A percentile compares a stretch with the other conserved stretches of the same genome.
Conservation (phyloP, 1,139 yeast species). For the Hansenula anomala region DNA sequence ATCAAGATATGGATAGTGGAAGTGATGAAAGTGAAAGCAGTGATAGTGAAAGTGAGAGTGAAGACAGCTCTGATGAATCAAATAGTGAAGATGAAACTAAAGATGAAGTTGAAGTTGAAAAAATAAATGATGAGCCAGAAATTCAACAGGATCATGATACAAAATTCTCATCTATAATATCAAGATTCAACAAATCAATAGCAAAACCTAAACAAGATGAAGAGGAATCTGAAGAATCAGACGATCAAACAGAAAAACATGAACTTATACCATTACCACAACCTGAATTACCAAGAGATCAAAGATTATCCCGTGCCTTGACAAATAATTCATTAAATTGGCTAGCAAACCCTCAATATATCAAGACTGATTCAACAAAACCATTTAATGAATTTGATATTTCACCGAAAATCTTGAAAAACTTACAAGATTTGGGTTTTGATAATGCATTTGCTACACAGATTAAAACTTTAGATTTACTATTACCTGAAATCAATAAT, state of each 20-base stretch:
- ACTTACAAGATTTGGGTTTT: constrained; percentile 43
- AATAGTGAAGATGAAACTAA: constrained; percentile 2
- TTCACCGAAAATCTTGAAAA: constrained; percentile 35
- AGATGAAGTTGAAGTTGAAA: constrained; percentile 7
- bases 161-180: constrained; percentile 29
- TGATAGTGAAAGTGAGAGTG: constrained; percentile 8
- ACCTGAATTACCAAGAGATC: constrained; percentile 58
- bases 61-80: constrained; percentile 15
- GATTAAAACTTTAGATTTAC: constrained; percentile 53
- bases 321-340: constrained; percentile 49
- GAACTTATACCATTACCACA: constrained; percentile 82
- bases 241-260: constrained; percentile 32
- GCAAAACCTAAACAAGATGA: constrained; percentile 5
- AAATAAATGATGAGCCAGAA: constrained; percentile 2
- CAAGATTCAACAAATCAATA: constrained; percentile 33
- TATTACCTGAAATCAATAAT: constrained; percentile 47
- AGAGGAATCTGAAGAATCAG: constrained; percentile 23
- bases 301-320: constrained; percentile 34
- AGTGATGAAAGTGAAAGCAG: constrained; percentile 8
- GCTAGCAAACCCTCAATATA: constrained; percentile 61
- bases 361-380: constrained; percentile 37
- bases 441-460: constrained; percentile 75
- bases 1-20: constrained; percentile 9
- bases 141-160: constrained; percentile 15
- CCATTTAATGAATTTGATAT: constrained; percentile 38